Conservation (phyloP, 805 yeast genomes). For the Starmerella floris region DNA sequence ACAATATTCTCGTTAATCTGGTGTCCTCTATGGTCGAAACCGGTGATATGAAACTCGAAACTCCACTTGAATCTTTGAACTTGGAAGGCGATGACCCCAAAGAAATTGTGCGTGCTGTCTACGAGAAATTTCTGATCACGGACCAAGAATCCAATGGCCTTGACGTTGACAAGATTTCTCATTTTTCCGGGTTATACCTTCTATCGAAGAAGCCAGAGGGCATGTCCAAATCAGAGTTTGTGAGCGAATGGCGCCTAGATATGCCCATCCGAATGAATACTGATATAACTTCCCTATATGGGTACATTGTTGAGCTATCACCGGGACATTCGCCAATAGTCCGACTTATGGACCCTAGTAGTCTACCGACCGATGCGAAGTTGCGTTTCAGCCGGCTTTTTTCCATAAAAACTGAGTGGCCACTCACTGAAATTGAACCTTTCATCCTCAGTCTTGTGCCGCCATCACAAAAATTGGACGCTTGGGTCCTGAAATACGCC, state of each 20-base stretch:
- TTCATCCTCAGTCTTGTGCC: constrained; percentile 47
- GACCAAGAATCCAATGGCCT: constrained; percentile 29
- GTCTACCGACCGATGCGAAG: constrained; percentile 38
- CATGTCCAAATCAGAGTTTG: constrained; percentile 33
- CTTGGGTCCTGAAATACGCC: constrained; percentile 38
- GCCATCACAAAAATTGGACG: constrained; percentile 39
- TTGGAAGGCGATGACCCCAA: constrained; percentile 26
- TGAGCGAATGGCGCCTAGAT: constrained; percentile 23
- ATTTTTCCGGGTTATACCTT: constrained; percentile 52
- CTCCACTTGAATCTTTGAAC: background rate
- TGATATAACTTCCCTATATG: constrained; percentile 41
- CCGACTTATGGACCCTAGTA: constrained; percentile 38
- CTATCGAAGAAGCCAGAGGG: constrained; percentile 31
- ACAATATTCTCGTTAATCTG: constrained; percentile 21
- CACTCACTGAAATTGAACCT: constrained; percentile 47
- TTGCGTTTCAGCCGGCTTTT: constrained; percentile 43
- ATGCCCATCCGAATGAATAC: constrained; percentile 49
- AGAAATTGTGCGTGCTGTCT: constrained; percentile 38
- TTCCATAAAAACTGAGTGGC: constrained; percentile 45
- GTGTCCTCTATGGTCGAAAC: constrained; percentile 21
- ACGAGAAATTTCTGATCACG: constrained; percentile 33
- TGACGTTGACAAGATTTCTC: constrained; percentile 34
- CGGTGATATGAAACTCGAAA: constrained; percentile 8
- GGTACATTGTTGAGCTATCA: constrained; percentile 34
- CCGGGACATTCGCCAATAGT: constrained; percentile 35